Evolutionary conservation across 768 basidiomycete species (phyloP), one percentile per base, ranked within the genome.

Genomic region (Sarcodon aspratus): DNA sequence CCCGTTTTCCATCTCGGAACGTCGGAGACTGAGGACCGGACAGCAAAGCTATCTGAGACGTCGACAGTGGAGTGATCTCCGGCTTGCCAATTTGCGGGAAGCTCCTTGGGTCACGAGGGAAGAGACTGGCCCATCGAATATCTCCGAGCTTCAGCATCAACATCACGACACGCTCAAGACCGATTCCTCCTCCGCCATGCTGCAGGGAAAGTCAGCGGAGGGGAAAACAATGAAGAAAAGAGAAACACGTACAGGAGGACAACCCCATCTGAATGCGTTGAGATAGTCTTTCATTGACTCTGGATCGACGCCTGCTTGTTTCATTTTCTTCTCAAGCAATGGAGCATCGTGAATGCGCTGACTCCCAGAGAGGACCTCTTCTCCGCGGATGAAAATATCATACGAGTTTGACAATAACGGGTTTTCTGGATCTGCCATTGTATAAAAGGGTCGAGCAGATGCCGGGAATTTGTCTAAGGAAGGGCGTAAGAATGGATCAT

Each of bases 331-430:
- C 49, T 74, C 74, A 51, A 98, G 79, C 48, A 96, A 69, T 7
- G 68, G 67, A 10, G 95, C 79, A 52, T 95, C 85, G 66, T 98
- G 96, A 50, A 98, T 84, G 63, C 96, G 92, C 66, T 99, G 96
- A 21, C 93, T 95, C 7, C 96, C 96, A 4, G 94, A 97, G 33
- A 98, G 75, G 59, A 99, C 97, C 66, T 99, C 96, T 68, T 99
- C 93, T 9, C 96, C 96, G 27, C 96, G 80, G 85, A 99, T 92
- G 76, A 99, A 98, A 70, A 99, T 96, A 68, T 99, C 96, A 66
- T 97, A 99, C 35, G 96, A 98, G 66, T 98, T 98, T 43, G 96
- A 97, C 43, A 95, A 71, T 13, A 92, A 89, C 4, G 87, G 80
- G 65, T 97, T 83, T 54, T 78, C 71, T 3, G 94, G 80, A 67